Evolutionary conservation across 148 eudicot species (phyloP), one percentile per base, ranked within the genome.

Genomic region (Suaeda aralocaspica): DNA sequence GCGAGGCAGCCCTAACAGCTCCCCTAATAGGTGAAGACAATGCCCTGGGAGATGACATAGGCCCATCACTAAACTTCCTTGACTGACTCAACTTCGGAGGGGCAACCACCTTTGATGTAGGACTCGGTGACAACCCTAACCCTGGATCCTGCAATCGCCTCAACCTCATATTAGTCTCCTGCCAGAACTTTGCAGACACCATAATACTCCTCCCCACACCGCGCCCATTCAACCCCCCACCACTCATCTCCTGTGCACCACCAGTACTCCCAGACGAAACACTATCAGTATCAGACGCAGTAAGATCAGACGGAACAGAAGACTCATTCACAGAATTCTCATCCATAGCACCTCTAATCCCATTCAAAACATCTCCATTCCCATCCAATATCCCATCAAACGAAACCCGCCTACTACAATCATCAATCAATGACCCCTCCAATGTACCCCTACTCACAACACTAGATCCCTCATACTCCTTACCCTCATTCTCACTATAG

Each of bases 131-230:
- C 59, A 82, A 72, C 42, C 84, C 85, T 58, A 89, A 88, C 25
- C 96, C 89, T 5, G 98, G 85, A 82, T 94, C 96, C 69, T 89
- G 97, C 77, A 94, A 70, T 67, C 99, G 87, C 82, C 99, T 87
- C 71, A 94, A 77, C 65, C 99, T 78, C 81, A 87, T 94, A 70
- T 94, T 89, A 0, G 99, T 94, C 78, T 94, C 99, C 81, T 94
- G 98, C 98, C 98, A 94, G 78, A 94, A 91, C 80, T 78, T 87
- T 6, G 97, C 89, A 4, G 97, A 91, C 64, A 36, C 82, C 52
- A 74, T 78, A 67, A 87, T 80, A 0, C 96, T 91, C 57, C 87
- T 87, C 53, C 91, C 84, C 53, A 79, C 87, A 77, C 63, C 74
- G 39, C 79, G 82, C 30, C 69, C 72, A 30, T 64, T 77, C 25